Percentiles rank a stretch among this genome's conserved stretches.
phyloP scores from a whole-genome alignment of 768 basidiomycete species.

The Lentinula sp. region DNA sequence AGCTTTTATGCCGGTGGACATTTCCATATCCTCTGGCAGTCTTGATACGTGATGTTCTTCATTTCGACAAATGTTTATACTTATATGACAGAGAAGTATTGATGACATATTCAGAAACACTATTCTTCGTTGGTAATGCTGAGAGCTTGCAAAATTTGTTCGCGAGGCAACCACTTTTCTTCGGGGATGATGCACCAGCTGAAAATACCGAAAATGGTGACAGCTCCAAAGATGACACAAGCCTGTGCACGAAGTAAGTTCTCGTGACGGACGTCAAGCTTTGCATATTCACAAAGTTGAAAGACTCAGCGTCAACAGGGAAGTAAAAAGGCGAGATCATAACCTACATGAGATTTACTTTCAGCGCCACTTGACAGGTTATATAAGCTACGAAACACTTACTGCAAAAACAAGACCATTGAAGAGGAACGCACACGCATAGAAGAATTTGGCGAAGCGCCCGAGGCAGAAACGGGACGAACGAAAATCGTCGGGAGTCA shows the following conservation, averaged over 20 bases:
- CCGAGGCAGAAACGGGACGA: conserved; percentile 72
- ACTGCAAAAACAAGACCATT: conserved; percentile 73
- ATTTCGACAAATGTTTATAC: no score
- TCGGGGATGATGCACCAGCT: conserved; percentile 78
- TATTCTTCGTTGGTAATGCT: not conserved
- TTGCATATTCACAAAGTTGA: conserved; percentile 71
- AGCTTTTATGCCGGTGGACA: no score
- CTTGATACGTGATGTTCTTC: no score
- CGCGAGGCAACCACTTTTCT: conserved; percentile 72
- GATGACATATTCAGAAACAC: no score
- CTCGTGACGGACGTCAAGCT: not conserved
- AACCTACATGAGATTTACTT: conserved; percentile 36
- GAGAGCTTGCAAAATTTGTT: conserved; percentile 51
- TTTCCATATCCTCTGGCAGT: no score
- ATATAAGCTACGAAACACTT: conserved; percentile 17
- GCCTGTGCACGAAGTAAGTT: conserved; percentile 35
- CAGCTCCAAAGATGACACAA: conserved; percentile 69
- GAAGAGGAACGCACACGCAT: conserved; percentile 60
- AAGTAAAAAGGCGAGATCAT: conserved; percentile 86
- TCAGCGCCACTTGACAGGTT: not conserved
- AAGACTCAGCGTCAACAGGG: conserved; percentile 67
- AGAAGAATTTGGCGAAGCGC: conserved; percentile 59
- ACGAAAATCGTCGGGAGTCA: conserved; percentile 73
- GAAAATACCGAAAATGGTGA: conserved; percentile 71
- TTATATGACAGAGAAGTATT: no score